A percentile compares a stretch with the other conserved stretches of the same genome.
phyloP scores from a whole-genome alignment of 257 asterid species.

The Rubia yunnanensis region DNA sequence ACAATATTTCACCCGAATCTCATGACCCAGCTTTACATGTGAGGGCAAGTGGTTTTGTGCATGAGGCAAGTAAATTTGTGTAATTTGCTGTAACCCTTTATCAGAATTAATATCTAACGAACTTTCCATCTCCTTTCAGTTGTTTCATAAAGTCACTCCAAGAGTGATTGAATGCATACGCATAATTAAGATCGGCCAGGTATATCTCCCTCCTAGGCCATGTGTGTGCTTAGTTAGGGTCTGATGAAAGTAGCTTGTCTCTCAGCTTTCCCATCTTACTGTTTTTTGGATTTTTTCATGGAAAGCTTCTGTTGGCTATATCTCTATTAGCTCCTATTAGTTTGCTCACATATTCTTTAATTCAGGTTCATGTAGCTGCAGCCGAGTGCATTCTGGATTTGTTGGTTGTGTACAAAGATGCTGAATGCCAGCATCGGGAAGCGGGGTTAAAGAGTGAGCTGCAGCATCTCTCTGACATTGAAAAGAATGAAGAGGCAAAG shows the following conservation, averaged over 20 bases:
- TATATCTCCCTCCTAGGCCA: constrained; percentile 16
- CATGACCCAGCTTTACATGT: constrained; percentile 30
- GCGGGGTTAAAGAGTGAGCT: constrained; percentile 46
- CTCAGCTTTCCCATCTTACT: not conserved
- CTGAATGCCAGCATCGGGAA: constrained; percentile 29
- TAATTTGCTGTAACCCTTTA: constrained; percentile 7
- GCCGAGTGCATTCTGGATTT: constrained; percentile 72
- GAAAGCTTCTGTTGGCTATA: not conserved
- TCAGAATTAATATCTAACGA: constrained; percentile 16
- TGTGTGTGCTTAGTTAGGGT: constrained; percentile 7
- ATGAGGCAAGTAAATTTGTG: constrained; percentile 54
- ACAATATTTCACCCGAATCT: constrained; percentile 12
- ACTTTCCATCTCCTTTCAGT: constrained; percentile 34
- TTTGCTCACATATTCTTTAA: not conserved
- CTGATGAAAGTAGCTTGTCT: not conserved
- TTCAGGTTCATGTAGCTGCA: constrained; percentile 84
- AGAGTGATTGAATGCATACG: constrained; percentile 58
- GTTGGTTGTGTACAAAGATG: constrained; percentile 30
- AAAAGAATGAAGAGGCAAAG: constrained; percentile 83
- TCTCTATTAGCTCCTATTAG: not conserved
- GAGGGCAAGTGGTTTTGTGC: constrained; percentile 31
- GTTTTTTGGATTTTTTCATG: not conserved
- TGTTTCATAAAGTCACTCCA: constrained; percentile 47
- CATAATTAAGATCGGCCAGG: constrained; percentile 83
- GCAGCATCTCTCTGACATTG: constrained; percentile 43